Evolutionary conservation across 768 basidiomycete genomes (phyloP).

Genomic region (Paxillus rubicundulus): DNA sequence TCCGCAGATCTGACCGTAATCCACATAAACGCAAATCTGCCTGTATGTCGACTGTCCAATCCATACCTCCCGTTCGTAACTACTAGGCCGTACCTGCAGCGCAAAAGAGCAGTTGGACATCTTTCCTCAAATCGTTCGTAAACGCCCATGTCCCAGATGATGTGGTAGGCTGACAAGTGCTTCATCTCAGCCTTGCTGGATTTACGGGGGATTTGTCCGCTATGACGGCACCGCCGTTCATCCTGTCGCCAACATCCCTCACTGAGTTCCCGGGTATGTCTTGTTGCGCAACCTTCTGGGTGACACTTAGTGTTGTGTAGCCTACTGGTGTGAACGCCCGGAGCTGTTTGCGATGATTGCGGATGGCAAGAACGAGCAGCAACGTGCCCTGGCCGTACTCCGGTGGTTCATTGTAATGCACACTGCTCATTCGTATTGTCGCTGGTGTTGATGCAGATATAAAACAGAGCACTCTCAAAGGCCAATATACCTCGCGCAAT

Average conservation of each 20-base stretch:
- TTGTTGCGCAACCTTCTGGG: background rate
- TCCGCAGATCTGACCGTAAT: slow-evolving; percentile 23
- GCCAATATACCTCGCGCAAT: slow-evolving; percentile 92
- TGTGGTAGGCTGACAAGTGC: slow-evolving; percentile 3
- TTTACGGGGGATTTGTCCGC: slow-evolving; percentile 87
- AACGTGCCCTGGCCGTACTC: slow-evolving; percentile 76
- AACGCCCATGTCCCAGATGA: background rate
- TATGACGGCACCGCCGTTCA: slow-evolving; percentile 86
- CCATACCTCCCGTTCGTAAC: slow-evolving; percentile 20
- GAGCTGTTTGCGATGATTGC: slow-evolving; percentile 86
- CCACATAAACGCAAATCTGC: slow-evolving; percentile 31
- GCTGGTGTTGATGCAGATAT: slow-evolving; percentile 2
- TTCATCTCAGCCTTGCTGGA: slow-evolving; percentile 62
- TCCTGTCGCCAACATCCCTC: slow-evolving; percentile 85
- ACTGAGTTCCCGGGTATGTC: slow-evolving; percentile 85
- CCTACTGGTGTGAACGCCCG: slow-evolving; percentile 97
- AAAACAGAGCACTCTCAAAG: slow-evolving; percentile 81
- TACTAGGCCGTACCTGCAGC: slow-evolving; percentile 70
- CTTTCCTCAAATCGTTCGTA: slow-evolving; percentile 86
- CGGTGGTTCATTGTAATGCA: slow-evolving; percentile 84
- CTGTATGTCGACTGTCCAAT: slow-evolving; percentile 32
- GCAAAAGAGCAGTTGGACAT: slow-evolving; percentile 85
- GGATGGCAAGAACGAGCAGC: slow-evolving; percentile 69
- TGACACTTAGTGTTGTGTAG: slow-evolving; percentile 36
- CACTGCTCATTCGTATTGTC: background rate